These are phyloP conservation scores for Colletotrichum ledebouriae DNA, from an alignment of 2,329 filamentous ascomycete genomes.

Conservation along the genomic window DNA sequence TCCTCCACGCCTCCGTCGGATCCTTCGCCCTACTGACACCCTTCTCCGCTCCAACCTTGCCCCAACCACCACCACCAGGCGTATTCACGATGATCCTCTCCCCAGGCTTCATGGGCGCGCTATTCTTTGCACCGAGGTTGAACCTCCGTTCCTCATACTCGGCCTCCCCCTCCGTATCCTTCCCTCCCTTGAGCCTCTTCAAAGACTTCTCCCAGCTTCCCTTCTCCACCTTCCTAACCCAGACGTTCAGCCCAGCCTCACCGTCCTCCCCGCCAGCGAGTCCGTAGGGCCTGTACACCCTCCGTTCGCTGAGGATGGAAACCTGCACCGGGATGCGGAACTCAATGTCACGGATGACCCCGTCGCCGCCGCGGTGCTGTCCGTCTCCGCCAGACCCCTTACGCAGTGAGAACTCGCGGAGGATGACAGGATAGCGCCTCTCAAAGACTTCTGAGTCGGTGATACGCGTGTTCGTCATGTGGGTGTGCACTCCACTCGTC, in stretches of 20 bases:
- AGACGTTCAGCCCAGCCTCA: conserved; percentile 84
- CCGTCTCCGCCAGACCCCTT: conserved; percentile 74
- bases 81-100: conserved; percentile 84
- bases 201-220: conserved; percentile 62
- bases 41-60: conserved; percentile 69
- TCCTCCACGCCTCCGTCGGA: conserved; percentile 65
- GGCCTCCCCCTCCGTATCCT: conserved; percentile 48
- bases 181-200: conserved; percentile 52
- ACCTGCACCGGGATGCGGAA: conserved; percentile 83
- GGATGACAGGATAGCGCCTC: conserved; percentile 75
- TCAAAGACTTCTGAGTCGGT: conserved; percentile 65
- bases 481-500: conserved; percentile 59
- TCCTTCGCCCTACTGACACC: conserved; percentile 66
- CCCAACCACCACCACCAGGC: conserved; percentile 86
- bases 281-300: conserved; percentile 85
- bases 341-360: conserved; percentile 83
- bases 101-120: conserved; percentile 79
- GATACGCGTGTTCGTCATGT: conserved; percentile 85
- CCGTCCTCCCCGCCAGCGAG: conserved; percentile 86
- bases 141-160: conserved; percentile 73
- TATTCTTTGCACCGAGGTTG: conserved; percentile 85
- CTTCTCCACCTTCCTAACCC: conserved; percentile 81
- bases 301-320: conserved; percentile 80
- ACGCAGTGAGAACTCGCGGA: conserved; percentile 78
- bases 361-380: conserved; percentile 78